phyloP scores from a whole-genome alignment of 2,329 filamentous ascomycete genomes.

The Colletotrichum gigasporum region DNA sequence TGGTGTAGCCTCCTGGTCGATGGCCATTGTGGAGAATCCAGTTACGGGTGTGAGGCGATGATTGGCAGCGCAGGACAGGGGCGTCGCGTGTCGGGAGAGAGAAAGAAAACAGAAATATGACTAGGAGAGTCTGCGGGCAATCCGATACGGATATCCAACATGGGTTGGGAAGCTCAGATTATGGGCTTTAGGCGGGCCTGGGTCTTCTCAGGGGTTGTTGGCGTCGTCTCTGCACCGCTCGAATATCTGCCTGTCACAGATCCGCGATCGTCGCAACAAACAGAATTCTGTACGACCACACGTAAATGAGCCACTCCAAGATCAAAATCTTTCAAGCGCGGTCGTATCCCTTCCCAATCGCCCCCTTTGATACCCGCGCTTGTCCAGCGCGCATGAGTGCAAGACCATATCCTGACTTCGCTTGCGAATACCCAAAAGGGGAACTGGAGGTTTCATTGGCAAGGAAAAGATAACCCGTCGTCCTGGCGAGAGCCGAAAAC shows the following conservation, averaged over 20 bases:
- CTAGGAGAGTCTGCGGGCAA: not conserved
- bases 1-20: not conserved
- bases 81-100: not conserved
- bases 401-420: not conserved
- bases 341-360: not conserved
- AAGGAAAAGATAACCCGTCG: not conserved
- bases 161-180: not conserved
- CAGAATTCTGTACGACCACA: not conserved
- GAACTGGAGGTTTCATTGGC: not conserved
- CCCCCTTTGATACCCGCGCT: not conserved
- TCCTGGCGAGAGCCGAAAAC: too few species aligned
- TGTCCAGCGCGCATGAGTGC: not conserved
- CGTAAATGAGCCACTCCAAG: not conserved
- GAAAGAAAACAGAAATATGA: not conserved
- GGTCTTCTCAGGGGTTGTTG: not conserved
- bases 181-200: not conserved
- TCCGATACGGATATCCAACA: not conserved
- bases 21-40: not conserved
- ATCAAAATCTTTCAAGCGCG: not conserved
- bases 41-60: not conserved
- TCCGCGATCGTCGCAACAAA: not conserved
- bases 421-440: too few species aligned
- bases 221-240: not conserved
- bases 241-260: not conserved
- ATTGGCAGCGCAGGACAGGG: not conserved